These are phyloP conservation scores for Eutrema yunnanense DNA, from an alignment of 345 rosid genomes.

Conservation along the genomic window DNA sequence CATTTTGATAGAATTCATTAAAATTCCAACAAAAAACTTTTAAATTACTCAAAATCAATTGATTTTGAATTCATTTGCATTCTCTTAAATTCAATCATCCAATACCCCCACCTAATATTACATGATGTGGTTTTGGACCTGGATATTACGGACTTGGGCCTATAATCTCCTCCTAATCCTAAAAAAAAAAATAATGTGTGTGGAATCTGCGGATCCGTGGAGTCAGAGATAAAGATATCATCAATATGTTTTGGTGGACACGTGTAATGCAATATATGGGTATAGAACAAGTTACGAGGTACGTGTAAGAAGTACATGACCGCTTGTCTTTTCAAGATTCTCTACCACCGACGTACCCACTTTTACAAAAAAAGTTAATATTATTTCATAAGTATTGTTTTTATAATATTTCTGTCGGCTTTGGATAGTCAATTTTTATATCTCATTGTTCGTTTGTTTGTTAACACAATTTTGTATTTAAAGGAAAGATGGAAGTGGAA, in stretches of 20 bases:
- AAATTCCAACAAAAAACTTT: too few species aligned
- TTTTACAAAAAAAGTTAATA: not conserved
- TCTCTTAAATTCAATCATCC: too few species aligned
- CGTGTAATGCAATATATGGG: not conserved
- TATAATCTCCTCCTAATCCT: too few species aligned
- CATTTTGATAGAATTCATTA: too few species aligned
- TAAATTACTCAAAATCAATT: too few species aligned
- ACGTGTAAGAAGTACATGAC: constrained; percentile 16
- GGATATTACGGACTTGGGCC: too few species aligned
- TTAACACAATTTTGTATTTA: not conserved
- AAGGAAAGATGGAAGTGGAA: not conserved
- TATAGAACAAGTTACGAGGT: constrained; percentile 10
- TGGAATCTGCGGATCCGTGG: too few species aligned
- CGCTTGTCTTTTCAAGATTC: constrained; percentile 5
- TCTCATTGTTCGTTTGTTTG: not conserved
- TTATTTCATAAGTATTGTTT: too few species aligned
- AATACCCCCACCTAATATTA: too few species aligned
- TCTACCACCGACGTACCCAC: not conserved
- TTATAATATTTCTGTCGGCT: not conserved
- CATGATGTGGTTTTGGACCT: too few species aligned
- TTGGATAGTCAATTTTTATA: not conserved
- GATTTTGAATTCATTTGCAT: too few species aligned
- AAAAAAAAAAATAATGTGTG: too few species aligned
- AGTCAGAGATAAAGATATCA: not conserved
- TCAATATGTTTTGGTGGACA: not conserved